phyloP scores from a whole-genome alignment of 352 stramenopile genomes.

The Phytophthora litchii region DNA sequence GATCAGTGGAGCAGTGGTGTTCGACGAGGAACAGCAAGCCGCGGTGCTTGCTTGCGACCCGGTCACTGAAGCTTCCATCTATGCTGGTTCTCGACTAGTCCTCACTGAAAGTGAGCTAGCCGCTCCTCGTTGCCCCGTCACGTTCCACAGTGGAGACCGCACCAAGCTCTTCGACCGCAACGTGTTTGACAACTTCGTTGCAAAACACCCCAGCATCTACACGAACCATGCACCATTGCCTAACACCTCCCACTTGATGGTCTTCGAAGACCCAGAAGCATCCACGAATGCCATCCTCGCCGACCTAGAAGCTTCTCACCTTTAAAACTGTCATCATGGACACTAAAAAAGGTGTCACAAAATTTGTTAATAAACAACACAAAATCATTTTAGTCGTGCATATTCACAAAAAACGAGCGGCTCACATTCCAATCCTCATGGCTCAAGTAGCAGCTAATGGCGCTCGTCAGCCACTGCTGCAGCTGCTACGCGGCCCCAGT shows the following conservation, averaged over 20 bases:
- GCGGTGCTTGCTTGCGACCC: constrained; percentile 43
- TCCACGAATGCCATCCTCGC: constrained; percentile 31
- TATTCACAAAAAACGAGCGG: constrained; percentile 25
- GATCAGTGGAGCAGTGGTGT: constrained; percentile 48
- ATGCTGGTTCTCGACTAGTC: constrained; percentile 24
- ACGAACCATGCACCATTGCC: constrained; percentile 21
- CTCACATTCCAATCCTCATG: constrained; percentile 28
- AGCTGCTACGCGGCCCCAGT: constrained; percentile 61
- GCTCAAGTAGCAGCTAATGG: constrained; percentile 23
- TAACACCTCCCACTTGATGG: constrained; percentile 45
- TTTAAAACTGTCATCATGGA: constrained; percentile 15
- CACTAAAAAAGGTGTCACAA: not conserved
- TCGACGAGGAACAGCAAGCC: constrained; percentile 25
- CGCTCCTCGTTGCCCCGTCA: constrained; percentile 25
- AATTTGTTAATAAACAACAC: constrained; percentile 13
- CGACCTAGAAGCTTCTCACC: constrained; percentile 22
- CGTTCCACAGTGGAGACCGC: constrained; percentile 32
- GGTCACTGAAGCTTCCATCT: constrained; percentile 50
- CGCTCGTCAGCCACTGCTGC: constrained; percentile 45
- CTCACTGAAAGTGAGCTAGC: constrained; percentile 40
- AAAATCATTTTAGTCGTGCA: not conserved
- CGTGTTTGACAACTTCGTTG: constrained; percentile 10
- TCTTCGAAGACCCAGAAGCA: constrained; percentile 52
- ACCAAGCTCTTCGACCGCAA: constrained; percentile 22
- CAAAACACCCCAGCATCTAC: constrained; percentile 10